Conservation (phyloP, 1,284 basidiomycete species). For the Cystobasidium sp. region DNA sequence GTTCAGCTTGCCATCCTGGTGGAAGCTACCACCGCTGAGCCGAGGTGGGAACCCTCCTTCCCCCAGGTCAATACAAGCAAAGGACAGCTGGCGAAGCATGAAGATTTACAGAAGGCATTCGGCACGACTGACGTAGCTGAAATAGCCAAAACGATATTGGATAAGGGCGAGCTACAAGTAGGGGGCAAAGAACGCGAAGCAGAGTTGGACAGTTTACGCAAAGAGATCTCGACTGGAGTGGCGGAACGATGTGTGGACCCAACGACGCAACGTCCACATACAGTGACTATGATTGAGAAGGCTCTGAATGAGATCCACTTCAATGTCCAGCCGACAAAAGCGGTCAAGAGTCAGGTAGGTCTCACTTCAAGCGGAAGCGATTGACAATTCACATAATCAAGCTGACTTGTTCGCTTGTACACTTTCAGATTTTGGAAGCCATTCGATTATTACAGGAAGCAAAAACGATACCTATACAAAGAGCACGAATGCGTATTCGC, state of each 20-base stretch:
- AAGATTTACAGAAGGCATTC: slow-evolving; percentile 91
- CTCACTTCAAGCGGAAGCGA: background rate
- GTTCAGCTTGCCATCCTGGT: background rate
- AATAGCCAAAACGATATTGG: slow-evolving; percentile 89
- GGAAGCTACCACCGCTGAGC: slow-evolving; percentile 65
- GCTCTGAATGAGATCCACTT: slow-evolving; percentile 94
- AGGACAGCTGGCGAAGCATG: slow-evolving; percentile 85
- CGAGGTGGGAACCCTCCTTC: background rate
- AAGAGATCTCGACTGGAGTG: slow-evolving; percentile 92
- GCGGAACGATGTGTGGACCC: slow-evolving; percentile 96
- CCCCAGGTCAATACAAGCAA: slow-evolving; percentile 60
- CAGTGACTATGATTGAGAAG: slow-evolving; percentile 96
- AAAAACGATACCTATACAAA: slow-evolving; percentile 83
- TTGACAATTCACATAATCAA: background rate
- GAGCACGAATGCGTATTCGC: slow-evolving; percentile 88
- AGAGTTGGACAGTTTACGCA: slow-evolving; percentile 78
- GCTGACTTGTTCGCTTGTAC: background rate
- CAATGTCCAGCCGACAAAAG: slow-evolving; percentile 84
- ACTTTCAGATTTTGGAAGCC: slow-evolving; percentile 78
- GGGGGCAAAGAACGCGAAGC: slow-evolving; percentile 95
- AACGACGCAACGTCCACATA: slow-evolving; percentile 81
- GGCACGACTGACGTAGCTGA: slow-evolving; percentile 73
- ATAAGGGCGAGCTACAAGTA: slow-evolving; percentile 95
- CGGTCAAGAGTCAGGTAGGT: slow-evolving; percentile 83
- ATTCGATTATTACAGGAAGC: slow-evolving; percentile 81